Conservation (phyloP, 2,329 filamentous ascomycete genomes). For the Zarea fungicola region DNA sequence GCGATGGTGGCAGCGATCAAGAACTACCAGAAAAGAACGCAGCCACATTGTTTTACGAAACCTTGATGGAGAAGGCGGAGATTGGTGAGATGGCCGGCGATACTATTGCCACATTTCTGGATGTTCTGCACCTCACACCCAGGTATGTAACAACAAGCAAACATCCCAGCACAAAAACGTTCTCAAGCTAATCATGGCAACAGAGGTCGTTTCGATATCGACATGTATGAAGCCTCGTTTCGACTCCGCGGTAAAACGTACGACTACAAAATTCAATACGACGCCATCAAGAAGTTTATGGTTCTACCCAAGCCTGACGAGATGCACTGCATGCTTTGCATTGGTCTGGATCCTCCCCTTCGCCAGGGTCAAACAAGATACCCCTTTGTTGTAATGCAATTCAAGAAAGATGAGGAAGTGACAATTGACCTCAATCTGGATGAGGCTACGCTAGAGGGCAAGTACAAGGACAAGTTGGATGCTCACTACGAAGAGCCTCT, state of each 20-base stretch:
- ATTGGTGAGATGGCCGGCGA: conserved; percentile 99
- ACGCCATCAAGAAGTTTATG: conserved; percentile 98
- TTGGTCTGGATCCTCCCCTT: conserved; percentile 89
- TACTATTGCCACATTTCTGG: conserved; percentile 94
- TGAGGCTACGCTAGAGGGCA: conserved; percentile 73
- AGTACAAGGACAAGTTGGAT: conserved; percentile 86
- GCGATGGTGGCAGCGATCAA: conserved; percentile 51
- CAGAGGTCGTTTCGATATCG: conserved; percentile 98
- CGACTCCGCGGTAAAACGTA: conserved; percentile 97
- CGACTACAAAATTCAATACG: conserved; percentile 99
- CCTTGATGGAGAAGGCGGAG: conserved; percentile 95
- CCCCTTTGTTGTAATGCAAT: conserved; percentile 98
- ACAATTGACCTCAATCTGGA: conserved; percentile 95
- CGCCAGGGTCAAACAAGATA: conserved; percentile 97
- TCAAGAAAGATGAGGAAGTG: conserved; percentile 96
- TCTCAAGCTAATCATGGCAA: conserved; percentile 24
- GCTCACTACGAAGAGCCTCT: conserved; percentile 90
- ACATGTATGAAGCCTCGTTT: conserved; percentile 98
- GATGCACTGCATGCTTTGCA: conserved; percentile 87
- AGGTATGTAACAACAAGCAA: conserved; percentile 53
- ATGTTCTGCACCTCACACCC: conserved; percentile 93
- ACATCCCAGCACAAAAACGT: no score
- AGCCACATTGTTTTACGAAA: conserved; percentile 96
- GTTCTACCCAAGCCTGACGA: conserved; percentile 98
- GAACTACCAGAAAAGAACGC: conserved; percentile 86